Evolutionary conservation across 306 rosid species (phyloP).

Genomic region (Cercis canadensis): DNA sequence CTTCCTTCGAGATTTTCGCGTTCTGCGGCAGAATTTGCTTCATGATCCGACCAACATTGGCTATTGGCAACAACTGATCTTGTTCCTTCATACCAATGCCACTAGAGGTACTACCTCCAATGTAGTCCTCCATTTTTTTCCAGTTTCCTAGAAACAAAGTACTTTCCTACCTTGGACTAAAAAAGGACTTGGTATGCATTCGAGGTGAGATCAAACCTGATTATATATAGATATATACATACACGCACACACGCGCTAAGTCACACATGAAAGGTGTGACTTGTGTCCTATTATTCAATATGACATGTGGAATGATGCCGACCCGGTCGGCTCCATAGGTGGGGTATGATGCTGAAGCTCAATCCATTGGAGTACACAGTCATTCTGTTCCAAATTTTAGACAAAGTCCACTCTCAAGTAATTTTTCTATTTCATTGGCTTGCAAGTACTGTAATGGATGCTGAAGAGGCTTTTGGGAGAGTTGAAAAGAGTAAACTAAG

Average conservation of each 20-base stretch:
- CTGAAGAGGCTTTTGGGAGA: slow-evolving; percentile 42
- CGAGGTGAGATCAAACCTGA: slow-evolving; percentile 5
- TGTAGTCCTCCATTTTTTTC: slow-evolving; percentile 36
- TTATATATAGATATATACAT: slow-evolving; percentile 23
- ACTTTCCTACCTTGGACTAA: neutral
- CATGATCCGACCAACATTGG: slow-evolving; percentile 62
- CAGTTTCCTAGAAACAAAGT: slow-evolving; percentile 9
- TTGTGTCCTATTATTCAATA: slow-evolving; percentile 22
- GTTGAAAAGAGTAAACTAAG: neutral
- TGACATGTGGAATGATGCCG: slow-evolving; percentile 39
- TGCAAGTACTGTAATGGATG: slow-evolving; percentile 34
- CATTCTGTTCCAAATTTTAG: slow-evolving; percentile 23
- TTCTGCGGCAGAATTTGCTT: slow-evolving; percentile 57
- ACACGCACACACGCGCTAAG: neutral
- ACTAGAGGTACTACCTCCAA: slow-evolving; percentile 40
- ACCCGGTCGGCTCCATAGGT: slow-evolving; percentile 35
- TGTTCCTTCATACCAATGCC: slow-evolving; percentile 63
- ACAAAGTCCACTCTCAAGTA: slow-evolving; percentile 17
- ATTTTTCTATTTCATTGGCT: slow-evolving; percentile 25
- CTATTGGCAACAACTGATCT: slow-evolving; percentile 54
- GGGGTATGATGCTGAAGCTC: slow-evolving; percentile 39
- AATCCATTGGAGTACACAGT: slow-evolving; percentile 39
- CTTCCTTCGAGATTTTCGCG: slow-evolving; percentile 59
- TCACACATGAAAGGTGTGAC: slow-evolving; percentile 17
- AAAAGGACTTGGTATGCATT: neutral